phyloP scores from a whole-genome alignment of 2,329 filamentous ascomycete genomes.

The Apiospora arundinis region DNA sequence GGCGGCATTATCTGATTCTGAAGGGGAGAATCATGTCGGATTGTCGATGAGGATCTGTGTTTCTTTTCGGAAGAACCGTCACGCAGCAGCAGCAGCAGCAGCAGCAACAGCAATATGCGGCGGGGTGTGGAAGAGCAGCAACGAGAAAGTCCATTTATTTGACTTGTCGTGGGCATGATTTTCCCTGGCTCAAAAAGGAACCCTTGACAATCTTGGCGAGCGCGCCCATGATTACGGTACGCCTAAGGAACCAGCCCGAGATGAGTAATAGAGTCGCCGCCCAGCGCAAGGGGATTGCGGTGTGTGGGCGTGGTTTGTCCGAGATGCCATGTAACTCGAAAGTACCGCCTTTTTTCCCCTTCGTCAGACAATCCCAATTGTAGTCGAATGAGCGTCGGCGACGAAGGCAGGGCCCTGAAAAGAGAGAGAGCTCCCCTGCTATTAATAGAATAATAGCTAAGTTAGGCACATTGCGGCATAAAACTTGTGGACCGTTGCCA shows the following conservation, averaged over 20 bases:
- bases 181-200: slow-evolving; percentile 33
- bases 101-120: neutral
- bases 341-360: neutral
- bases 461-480: neutral
- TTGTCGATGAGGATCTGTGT: neutral
- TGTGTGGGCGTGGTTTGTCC: slow-evolving; percentile 23
- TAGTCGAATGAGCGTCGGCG: slow-evolving; percentile 17
- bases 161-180: slow-evolving; percentile 15
- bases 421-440: neutral
- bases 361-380: neutral
- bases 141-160: slow-evolving; percentile 19
- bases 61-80: neutral
- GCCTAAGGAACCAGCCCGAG: slow-evolving; percentile 28
- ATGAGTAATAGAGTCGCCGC: neutral
- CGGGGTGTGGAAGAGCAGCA: slow-evolving; percentile 9
- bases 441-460: slow-evolving; percentile 12
- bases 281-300: slow-evolving; percentile 25
- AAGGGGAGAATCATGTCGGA: neutral
- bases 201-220: slow-evolving; percentile 39
- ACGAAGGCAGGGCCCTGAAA: neutral
- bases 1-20: neutral
- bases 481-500: slow-evolving; percentile 6
- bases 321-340: slow-evolving; percentile 12
- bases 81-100: neutral
- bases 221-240: slow-evolving; percentile 33